Conservation (phyloP, 352 stramenopile genomes). For the Globisporangium echinulatum region DNA sequence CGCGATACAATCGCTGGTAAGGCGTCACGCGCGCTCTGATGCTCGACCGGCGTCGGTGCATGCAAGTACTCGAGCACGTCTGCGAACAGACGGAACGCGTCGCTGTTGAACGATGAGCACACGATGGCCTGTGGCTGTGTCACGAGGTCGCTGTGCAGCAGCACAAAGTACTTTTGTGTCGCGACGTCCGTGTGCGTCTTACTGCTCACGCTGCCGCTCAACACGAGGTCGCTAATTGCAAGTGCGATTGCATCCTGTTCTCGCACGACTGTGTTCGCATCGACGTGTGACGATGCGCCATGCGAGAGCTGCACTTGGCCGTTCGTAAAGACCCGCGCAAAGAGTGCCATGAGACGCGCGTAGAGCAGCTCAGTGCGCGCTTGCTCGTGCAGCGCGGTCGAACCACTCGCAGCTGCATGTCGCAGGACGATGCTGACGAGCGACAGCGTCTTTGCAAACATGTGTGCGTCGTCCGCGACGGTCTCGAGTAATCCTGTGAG, state of each 20-base stretch:
- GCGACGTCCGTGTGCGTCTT: constrained; percentile 16
- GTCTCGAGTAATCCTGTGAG: constrained; percentile 14
- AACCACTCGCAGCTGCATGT: constrained; percentile 7
- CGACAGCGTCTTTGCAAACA: constrained; percentile 17
- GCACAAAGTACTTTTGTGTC: constrained; percentile 34
- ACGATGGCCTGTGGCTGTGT: constrained; percentile 4
- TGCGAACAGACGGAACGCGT: constrained; percentile 42
- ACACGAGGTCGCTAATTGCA: constrained; percentile 30
- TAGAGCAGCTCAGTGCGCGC: constrained; percentile 17
- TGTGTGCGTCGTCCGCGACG: constrained; percentile 12
- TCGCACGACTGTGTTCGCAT: not conserved
- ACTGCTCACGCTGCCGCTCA: constrained; percentile 30
- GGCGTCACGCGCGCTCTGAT: not conserved
- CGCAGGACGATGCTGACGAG: constrained; percentile 16
- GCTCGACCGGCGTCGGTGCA: constrained; percentile 3
- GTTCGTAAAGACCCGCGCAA: constrained; percentile 5
- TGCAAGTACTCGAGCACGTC: constrained; percentile 41
- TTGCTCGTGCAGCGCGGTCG: constrained; percentile 22
- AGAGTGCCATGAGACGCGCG: constrained; percentile 11
- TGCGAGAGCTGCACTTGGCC: constrained; percentile 6
- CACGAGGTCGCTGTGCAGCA: constrained; percentile 10
- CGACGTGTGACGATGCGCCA: not conserved
- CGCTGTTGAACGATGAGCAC: constrained; percentile 35
- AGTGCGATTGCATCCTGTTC: constrained; percentile 23
- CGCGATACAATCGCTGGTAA: not conserved